These are phyloP conservation scores for Erysimum cheiranthoides DNA, from an alignment of 345 rosid genomes.

Conservation along the genomic window DNA sequence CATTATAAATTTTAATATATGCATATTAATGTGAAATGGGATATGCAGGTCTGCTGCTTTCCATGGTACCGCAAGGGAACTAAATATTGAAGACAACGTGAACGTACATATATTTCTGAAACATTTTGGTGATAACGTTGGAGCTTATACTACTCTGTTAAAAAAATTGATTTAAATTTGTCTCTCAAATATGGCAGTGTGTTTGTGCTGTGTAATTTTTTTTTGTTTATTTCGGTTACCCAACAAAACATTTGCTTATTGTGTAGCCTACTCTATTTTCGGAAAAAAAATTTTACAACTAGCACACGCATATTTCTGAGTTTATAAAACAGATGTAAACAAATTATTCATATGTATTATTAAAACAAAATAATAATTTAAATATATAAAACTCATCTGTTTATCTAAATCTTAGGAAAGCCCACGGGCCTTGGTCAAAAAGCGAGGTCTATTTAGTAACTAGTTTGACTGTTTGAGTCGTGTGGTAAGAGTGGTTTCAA, in stretches of 20 bases:
- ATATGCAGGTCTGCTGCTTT: slow-evolving; percentile 67
- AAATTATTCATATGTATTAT: no score
- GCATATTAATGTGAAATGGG: neutral
- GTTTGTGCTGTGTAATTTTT: neutral
- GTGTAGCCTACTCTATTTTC: no score
- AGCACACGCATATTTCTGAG: no score
- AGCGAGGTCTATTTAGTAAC: no score
- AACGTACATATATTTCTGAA: neutral
- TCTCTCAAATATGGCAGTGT: neutral
- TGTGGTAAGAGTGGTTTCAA: no score
- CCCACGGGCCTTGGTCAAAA: no score
- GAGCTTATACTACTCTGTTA: neutral
- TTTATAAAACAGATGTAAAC: no score
- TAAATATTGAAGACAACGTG: slow-evolving; percentile 36
- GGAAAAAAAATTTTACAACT: no score
- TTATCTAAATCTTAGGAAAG: no score
- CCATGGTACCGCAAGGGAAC: slow-evolving; percentile 40
- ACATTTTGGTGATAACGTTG: neutral
- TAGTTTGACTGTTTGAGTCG: no score
- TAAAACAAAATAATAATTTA: no score
- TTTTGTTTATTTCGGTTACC: neutral
- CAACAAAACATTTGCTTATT: neutral
- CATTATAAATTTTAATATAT: neutral
- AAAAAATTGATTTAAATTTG: neutral
- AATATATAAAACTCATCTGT: no score